Percentiles rank a stretch among this genome's conserved stretches.
phyloP scores from a whole-genome alignment of 495 filamentous ascomycete species.

The Penicillium ucsense region DNA sequence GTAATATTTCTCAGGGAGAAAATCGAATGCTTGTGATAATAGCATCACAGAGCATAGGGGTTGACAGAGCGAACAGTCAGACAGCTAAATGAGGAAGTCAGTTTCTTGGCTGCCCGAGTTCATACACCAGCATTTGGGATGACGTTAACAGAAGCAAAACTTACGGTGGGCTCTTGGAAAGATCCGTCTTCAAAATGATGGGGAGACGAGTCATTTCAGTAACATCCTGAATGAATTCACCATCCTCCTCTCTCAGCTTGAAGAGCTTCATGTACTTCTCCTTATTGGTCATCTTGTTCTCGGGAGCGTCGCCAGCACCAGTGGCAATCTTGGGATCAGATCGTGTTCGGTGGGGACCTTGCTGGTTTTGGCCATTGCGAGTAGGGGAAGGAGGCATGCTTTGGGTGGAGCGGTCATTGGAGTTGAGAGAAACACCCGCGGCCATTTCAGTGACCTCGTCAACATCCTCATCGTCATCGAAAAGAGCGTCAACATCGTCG shows the following conservation, averaged over 20 bases:
- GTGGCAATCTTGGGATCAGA: constrained; percentile 87
- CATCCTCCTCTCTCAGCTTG: constrained; percentile 80
- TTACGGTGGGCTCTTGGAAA: constrained; percentile 98
- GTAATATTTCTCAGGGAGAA: constrained; percentile 19
- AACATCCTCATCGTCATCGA: constrained; percentile 82
- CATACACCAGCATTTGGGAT: not conserved
- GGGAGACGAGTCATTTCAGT: constrained; percentile 95
- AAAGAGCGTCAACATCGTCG: constrained; percentile 84
- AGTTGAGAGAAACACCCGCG: constrained; percentile 72
- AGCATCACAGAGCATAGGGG: constrained; percentile 73
- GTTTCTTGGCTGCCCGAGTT: not conserved
- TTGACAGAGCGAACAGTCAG: constrained; percentile 96
- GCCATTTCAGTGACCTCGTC: constrained; percentile 80
- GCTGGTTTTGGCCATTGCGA: constrained; percentile 59
- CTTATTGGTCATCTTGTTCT: constrained; percentile 78
- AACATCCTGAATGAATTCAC: constrained; percentile 96
- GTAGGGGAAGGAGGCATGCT: constrained; percentile 92
- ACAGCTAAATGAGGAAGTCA: constrained; percentile 50
- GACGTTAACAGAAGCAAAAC: constrained; percentile 24
- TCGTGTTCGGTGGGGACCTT: constrained; percentile 74
- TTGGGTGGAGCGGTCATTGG: constrained; percentile 77
- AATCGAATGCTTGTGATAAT: constrained; percentile 1
- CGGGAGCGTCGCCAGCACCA: constrained; percentile 54
- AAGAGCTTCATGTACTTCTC: constrained; percentile 93
- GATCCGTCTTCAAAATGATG: constrained; percentile 94